These are phyloP conservation scores for Biscogniauxia sp. DNA, from an alignment of 2,329 filamentous ascomycete genomes.

Conservation along the genomic window DNA sequence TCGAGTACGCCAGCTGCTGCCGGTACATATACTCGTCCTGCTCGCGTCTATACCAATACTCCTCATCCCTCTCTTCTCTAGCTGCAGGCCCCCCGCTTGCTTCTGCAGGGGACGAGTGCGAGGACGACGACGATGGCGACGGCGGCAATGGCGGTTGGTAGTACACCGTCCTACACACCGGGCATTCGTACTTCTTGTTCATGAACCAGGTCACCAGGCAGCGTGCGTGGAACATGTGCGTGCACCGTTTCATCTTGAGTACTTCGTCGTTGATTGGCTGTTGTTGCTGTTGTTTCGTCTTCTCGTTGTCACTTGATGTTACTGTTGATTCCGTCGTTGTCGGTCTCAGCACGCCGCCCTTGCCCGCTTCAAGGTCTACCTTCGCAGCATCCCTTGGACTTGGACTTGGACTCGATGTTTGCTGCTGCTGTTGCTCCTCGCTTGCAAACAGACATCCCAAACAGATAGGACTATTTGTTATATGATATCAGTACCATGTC, in stretches of 20 bases:
- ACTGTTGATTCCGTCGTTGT: slow-evolving; percentile 9
- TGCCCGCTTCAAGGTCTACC: slow-evolving; percentile 16
- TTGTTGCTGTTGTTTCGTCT: slow-evolving; percentile 1
- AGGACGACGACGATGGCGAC: too few species aligned
- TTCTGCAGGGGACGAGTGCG: too few species aligned
- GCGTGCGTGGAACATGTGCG: slow-evolving; percentile 39
- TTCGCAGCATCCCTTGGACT: neutral
- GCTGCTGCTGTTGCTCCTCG: slow-evolving; percentile 6
- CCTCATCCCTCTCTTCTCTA: slow-evolving; percentile 2
- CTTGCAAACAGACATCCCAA: slow-evolving; percentile 21
- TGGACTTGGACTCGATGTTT: neutral
- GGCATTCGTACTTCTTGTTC: slow-evolving; percentile 36
- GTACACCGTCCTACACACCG: slow-evolving; percentile 38
- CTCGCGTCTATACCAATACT: slow-evolving; percentile 2
- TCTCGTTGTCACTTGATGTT: neutral
- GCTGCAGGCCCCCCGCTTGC: slow-evolving; percentile 1
- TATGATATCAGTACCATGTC: neutral
- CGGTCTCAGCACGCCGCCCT: slow-evolving; percentile 4
- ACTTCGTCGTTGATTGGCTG: slow-evolving; percentile 31
- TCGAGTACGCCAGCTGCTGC: neutral
- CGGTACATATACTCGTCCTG: neutral
- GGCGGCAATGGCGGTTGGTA: slow-evolving; percentile 19
- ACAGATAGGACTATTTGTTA: slow-evolving; percentile 27
- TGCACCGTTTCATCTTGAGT: slow-evolving; percentile 36
- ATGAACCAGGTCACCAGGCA: slow-evolving; percentile 41